Conservation (phyloP, 768 basidiomycete species). For the Austroboletus festivus region DNA sequence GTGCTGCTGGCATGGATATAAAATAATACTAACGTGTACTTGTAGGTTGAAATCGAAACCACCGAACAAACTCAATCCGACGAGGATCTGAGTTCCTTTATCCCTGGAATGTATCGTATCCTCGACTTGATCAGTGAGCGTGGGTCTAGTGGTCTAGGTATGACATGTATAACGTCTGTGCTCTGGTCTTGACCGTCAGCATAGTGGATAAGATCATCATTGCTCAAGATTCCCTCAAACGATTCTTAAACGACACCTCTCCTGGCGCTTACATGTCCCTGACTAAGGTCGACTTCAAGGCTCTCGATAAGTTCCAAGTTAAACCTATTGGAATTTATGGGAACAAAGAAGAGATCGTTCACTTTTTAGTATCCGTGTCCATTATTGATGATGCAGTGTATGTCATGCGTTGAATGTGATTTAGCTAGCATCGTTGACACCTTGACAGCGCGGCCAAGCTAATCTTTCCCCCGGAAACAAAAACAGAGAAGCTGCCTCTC, state of each 20-base stretch:
- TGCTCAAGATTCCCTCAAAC: conserved; percentile 45
- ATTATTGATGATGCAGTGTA: conserved; percentile 41
- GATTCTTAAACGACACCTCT: conserved; percentile 44
- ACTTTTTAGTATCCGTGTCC: conserved; percentile 39
- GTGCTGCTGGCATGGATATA: neutral
- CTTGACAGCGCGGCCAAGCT: conserved; percentile 14
- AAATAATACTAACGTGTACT: neutral
- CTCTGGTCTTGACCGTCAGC: neutral
- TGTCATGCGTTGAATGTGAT: conserved; percentile 11
- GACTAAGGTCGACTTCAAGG: conserved; percentile 56
- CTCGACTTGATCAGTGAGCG: conserved; percentile 53
- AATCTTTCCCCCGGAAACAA: neutral
- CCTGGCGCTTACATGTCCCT: conserved; percentile 53
- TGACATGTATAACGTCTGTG: neutral
- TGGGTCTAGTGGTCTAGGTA: conserved; percentile 52
- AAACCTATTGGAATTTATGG: conserved; percentile 58
- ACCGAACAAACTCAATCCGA: conserved; percentile 7
- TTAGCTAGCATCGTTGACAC: neutral
- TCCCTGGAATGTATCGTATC: conserved; percentile 50
- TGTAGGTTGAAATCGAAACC: conserved; percentile 16
- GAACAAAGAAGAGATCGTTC: conserved; percentile 46
- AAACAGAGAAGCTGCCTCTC: conserved; percentile 26
- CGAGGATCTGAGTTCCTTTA: conserved; percentile 27
- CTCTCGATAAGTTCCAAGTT: conserved; percentile 43
- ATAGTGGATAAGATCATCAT: conserved; percentile 65